Percentiles rank a stretch among this genome's conserved stretches.
Conservation (phyloP, 345 rosid genomes). For the Eutrema yunnanense region DNA sequence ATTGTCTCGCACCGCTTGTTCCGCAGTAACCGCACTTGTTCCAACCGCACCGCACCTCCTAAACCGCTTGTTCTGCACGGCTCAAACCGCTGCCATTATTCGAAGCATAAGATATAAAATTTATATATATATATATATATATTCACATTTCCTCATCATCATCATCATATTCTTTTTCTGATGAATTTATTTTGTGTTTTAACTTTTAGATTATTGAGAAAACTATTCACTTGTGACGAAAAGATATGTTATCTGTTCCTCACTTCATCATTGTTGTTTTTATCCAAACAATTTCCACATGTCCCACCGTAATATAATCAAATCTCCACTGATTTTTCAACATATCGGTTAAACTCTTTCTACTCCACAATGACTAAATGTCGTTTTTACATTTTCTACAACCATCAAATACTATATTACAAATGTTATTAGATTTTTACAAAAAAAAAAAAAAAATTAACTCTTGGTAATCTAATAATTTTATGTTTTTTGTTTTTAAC, state of each 20-base stretch:
- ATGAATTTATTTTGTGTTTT: background rate
- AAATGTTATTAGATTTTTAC: too few species aligned
- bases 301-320: background rate
- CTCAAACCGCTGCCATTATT: too few species aligned
- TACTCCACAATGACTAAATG: background rate
- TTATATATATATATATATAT: background rate
- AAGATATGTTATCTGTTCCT: background rate
- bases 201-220: background rate
- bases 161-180: background rate
- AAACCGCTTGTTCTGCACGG: too few species aligned
- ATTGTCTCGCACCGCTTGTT: too few species aligned
- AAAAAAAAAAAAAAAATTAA: too few species aligned
- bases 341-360: background rate
- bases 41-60: too few species aligned
- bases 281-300: background rate
- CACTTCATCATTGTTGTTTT: background rate
- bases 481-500: too few species aligned
- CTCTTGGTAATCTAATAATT: background rate
- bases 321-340: background rate
- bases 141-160: background rate
- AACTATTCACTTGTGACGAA: conserved; percentile 3
- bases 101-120: too few species aligned
- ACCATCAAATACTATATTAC: too few species aligned
- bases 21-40: too few species aligned
- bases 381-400: background rate